A percentile compares a stretch with the other conserved stretches of the same genome.
Conservation (phyloP, 371 early-diverging fungal genomes). For the Phascolomyces articulosus region DNA sequence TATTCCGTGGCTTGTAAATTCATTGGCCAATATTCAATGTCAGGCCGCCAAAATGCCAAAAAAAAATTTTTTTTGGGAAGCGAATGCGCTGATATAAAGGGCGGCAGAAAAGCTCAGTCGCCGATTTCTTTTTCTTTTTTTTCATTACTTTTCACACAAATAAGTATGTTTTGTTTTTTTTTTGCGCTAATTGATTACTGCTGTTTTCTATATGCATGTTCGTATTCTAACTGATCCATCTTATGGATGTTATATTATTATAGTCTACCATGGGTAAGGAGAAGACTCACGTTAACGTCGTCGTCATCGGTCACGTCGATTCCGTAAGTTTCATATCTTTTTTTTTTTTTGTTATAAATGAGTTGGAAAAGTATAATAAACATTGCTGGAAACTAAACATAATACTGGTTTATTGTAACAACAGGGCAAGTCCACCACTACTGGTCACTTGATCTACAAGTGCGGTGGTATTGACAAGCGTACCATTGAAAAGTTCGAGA, state of each 20-base stretch:
- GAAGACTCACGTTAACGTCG: constrained; percentile 95
- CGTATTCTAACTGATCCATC: not conserved
- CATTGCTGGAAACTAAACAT: no score
- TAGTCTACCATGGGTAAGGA: constrained; percentile 84
- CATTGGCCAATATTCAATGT: not conserved
- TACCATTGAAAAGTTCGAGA: constrained; percentile 99
- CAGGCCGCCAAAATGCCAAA: not conserved
- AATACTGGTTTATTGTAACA: no score
- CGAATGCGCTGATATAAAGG: not conserved
- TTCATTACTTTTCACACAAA: not conserved
- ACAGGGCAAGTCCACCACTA: constrained; percentile 61
- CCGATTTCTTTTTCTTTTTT: constrained; percentile 2
- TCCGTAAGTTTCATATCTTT: constrained; percentile 83
- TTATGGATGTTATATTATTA: no score
- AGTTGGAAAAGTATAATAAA: no score
- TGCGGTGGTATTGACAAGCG: constrained; percentile 99
- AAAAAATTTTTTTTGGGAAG: not conserved
- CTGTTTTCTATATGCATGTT: not conserved
- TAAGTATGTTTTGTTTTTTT: not conserved
- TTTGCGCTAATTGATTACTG: not conserved
- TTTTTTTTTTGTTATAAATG: not conserved
- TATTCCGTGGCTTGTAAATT: not conserved
- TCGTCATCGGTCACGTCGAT: constrained; percentile 99
- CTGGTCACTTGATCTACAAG: constrained; percentile 98
- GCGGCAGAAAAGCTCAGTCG: not conserved